Evolutionary conservation across 495 filamentous ascomycete species (phyloP).

Genomic region (Pseudevernia furfuracea): DNA sequence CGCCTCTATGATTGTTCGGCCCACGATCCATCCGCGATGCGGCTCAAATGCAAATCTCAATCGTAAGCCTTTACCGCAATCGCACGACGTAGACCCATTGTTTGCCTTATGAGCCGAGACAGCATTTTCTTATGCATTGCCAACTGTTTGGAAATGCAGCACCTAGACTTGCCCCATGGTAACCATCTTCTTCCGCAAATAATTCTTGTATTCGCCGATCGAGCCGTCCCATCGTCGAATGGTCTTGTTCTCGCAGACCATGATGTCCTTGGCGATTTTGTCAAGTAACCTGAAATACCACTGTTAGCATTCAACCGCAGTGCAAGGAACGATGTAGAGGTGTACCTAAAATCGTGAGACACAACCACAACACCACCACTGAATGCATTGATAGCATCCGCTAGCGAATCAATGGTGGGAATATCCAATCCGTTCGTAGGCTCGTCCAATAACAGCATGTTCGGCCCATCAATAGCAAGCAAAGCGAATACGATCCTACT

Average conservation of each 20-base stretch:
- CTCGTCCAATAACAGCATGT: conserved; percentile 97
- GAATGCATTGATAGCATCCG: conserved; percentile 94
- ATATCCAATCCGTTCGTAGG: conserved; percentile 99
- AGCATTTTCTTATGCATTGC: background rate
- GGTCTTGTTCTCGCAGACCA: conserved; percentile 96
- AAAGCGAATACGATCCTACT: conserved; percentile 95
- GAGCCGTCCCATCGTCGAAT: conserved; percentile 79
- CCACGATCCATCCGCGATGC: conserved; percentile 1
- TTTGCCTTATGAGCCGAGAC: conserved; percentile 1
- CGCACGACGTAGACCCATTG: background rate
- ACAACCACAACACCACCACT: conserved; percentile 96
- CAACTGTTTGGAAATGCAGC: background rate
- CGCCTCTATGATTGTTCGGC: conserved; percentile 9
- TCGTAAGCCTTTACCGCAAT: background rate
- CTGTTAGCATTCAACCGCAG: conserved; percentile 17
- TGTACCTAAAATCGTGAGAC: conserved; percentile 94
- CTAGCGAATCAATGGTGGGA: conserved; percentile 93
- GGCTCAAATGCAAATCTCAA: conserved; percentile 3
- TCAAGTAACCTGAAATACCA: conserved; percentile 66
- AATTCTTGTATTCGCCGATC: conserved; percentile 95
- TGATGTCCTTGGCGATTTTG: conserved; percentile 99
- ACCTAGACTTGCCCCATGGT: conserved; percentile 41
- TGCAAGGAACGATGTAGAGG: background rate
- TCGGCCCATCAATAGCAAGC: conserved; percentile 89
- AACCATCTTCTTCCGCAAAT: conserved; percentile 97